Base-by-base conservation (phyloP, 306 rosid genomes). In the Lathyrus oleraceus region DNA sequence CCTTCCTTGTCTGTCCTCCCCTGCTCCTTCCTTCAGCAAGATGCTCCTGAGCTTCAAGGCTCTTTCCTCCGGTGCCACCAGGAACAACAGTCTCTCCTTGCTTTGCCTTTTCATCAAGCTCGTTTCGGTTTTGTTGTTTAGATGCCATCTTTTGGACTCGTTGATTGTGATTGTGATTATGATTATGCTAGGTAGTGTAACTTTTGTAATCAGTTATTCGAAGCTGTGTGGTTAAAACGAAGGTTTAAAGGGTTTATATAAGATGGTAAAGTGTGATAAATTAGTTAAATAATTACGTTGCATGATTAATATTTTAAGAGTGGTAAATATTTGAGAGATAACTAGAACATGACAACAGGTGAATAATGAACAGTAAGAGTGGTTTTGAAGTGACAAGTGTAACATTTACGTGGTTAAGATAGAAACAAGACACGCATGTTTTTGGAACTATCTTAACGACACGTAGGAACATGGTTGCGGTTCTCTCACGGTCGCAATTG, bases 11-110 rank as follows among this genome's bases (percentile, higher is more conserved):
- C 66, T 82, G 85, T 48, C 93, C 96, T 73, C 89, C 93, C 17
- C 52, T 77, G 51, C 84, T 81, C 77, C 96, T 75, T 1, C 79
- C 79, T 88, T 90, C 83, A 44, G 96, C 96, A 15, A 92, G 91
- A 47, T 83, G 88, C 42, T 90, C 82, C 74, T 90, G 96, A 72
- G 96, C 98, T 40, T 88, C 86, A 7, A 92, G 83, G 84, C 84
- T 88, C 72, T 92, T 83, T 32, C 96, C 96, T 59, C 93, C 96
- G 3, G 95, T 92, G 32, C 98, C 98, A 25, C 96, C 96, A 1
- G 93, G 90, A 17, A 90, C 84, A 6, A 92, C 93, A 0, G 89
- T 88, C 72, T 92, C 87, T 12, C 96, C 98, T 0, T 82, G 88
- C 70, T 44, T 85, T 9, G 93, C 96, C 76, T 53, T 87, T 0